phyloP scores from a whole-genome alignment of 139 green algal species.

The Tetradesmus obliquus region DNA sequence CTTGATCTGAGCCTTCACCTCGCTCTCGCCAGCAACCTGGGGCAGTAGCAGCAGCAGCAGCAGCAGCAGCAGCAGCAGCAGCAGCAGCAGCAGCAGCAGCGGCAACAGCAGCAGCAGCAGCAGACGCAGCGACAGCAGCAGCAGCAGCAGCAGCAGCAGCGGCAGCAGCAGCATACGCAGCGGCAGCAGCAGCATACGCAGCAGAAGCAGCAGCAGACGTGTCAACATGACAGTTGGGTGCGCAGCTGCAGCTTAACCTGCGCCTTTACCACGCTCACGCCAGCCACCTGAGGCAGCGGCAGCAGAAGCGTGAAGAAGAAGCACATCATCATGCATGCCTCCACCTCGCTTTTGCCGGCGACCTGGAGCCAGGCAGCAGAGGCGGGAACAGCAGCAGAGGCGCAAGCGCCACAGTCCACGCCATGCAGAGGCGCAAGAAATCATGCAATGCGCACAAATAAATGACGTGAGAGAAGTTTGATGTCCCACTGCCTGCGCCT shows the following conservation, averaged over 20 bases:
- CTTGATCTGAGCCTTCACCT: slow-evolving; percentile 98
- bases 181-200: neutral
- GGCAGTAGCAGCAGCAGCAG: neutral
- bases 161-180: neutral
- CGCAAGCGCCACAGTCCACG: too few relatives aligned
- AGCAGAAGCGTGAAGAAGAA: neutral
- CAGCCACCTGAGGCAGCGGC: slow-evolving; percentile 71
- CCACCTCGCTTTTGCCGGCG: too few relatives aligned
- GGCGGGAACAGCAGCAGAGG: neutral
- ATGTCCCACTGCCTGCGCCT: too few relatives aligned
- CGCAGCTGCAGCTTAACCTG: slow-evolving; percentile 96
- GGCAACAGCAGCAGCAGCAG: neutral
- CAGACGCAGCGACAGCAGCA: neutral
- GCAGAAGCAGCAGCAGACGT: neutral
- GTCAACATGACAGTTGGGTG: slow-evolving; percentile 40
- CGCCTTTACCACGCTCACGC: slow-evolving; percentile 94
- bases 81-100: neutral
- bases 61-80: neutral
- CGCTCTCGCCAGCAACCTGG: slow-evolving; percentile 89
- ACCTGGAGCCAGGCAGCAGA: too few relatives aligned
- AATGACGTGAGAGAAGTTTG: too few relatives aligned
- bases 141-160: neutral
- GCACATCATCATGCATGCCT: too few relatives aligned
- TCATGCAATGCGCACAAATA: too few relatives aligned
- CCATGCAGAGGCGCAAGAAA: too few relatives aligned